Percentiles rank a stretch among this genome's conserved stretches.
These are phyloP conservation scores for Taphrina communis DNA, from an alignment of 1,139 yeast species.

Conservation along the genomic window DNA sequence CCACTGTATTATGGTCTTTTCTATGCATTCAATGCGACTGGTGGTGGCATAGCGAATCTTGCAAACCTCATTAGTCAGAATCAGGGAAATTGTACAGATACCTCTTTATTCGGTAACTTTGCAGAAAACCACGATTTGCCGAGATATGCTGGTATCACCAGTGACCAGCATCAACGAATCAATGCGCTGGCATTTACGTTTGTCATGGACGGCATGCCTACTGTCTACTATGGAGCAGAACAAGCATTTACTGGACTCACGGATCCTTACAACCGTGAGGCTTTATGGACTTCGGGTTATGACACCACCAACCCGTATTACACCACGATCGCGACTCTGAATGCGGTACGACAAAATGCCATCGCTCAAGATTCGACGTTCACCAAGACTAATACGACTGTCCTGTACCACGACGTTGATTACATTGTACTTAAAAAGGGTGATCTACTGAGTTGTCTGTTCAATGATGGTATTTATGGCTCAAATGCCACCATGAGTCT, in stretches of 20 bases:
- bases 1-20: constrained; percentile 40
- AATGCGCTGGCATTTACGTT: constrained; percentile 40
- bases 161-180: constrained; percentile 39
- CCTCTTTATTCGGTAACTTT: constrained; percentile 39
- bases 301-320: constrained; percentile 42
- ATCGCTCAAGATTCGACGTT: constrained; percentile 37
- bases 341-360: constrained; percentile 38
- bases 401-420: constrained; percentile 26
- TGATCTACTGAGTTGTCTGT: constrained; percentile 35
- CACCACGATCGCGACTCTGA: constrained; percentile 36
- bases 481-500: constrained; percentile 26
- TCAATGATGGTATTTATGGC: constrained; percentile 39
- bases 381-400: constrained; percentile 9
- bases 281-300: constrained; percentile 43
- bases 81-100: constrained; percentile 39
- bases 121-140: constrained; percentile 45
- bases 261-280: constrained; percentile 44
- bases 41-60: constrained; percentile 42
- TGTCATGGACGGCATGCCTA: constrained; percentile 43
- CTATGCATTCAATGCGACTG: constrained; percentile 42
- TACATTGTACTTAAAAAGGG: constrained; percentile 35
- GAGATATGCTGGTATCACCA: constrained; percentile 42
- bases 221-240: constrained; percentile 44
- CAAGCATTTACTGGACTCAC: constrained; percentile 43
- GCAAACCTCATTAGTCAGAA: constrained; percentile 30